These are phyloP conservation scores for Scytalidium sp. DNA, from an alignment of 2,329 filamentous ascomycete species.

Conservation along the genomic window DNA sequence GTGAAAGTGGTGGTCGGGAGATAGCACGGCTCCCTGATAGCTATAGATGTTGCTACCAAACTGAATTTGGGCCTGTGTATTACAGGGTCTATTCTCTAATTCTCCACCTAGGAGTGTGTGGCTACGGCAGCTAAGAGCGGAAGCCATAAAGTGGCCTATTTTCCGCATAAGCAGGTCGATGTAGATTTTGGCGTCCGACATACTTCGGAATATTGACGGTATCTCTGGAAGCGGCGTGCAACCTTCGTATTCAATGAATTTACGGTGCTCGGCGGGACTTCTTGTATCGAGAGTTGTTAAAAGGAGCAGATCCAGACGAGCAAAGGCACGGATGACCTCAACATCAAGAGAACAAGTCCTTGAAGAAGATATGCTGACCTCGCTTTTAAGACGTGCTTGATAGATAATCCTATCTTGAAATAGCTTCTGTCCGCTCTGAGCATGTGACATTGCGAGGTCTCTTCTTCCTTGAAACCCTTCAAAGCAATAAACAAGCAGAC, in stretches of 20 bases:
- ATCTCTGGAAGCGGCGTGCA: slow-evolving; percentile 4
- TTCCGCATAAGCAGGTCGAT: slow-evolving; percentile 11
- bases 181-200: slow-evolving; percentile 10
- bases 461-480: slow-evolving; percentile 8
- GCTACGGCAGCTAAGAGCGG: background rate
- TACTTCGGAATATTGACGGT: slow-evolving; percentile 6
- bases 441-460: slow-evolving; percentile 8
- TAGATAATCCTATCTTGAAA: background rate
- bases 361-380: background rate
- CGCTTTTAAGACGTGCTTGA: background rate
- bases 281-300: slow-evolving; percentile 8
- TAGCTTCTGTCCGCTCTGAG: slow-evolving; percentile 12
- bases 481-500: slow-evolving; percentile 12
- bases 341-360: slow-evolving; percentile 4
- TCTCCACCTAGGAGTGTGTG: background rate
- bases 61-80: background rate
- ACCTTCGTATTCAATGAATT: slow-evolving; percentile 6
- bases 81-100: background rate
- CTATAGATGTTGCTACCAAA: background rate
- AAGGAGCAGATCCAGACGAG: slow-evolving; percentile 10
- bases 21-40: background rate
- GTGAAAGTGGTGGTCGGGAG: background rate
- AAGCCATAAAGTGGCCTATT: slow-evolving; percentile 8
- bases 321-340: slow-evolving; percentile 7
- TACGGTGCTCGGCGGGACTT: slow-evolving; percentile 4